Base-by-base conservation (phyloP, 352 stramenopile species). In the Phytopythium cucurbitacearum region DNA sequence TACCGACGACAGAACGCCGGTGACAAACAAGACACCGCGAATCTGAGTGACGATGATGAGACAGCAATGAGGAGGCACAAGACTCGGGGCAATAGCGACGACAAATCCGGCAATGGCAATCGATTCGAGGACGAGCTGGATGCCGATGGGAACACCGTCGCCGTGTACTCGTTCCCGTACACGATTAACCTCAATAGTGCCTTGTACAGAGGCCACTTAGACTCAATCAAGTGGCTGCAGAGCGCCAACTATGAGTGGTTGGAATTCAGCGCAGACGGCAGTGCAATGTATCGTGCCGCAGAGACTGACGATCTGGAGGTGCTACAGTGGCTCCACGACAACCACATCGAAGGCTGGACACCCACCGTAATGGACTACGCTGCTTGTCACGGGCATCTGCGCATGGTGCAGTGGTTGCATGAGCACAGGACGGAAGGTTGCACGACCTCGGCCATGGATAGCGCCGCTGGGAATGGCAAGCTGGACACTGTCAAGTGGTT, bases 171-270 rank as follows among this genome's bases (percentile, higher is more conserved):
- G 68, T 33, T 73, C 21, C 21, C 21, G 2, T 28, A 28, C 21
- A 2, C 21, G 21, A 2, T 28, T 28, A 28, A 28, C 21, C 21
- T 28, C 21, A 28, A 28, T 2, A 28, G 69, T 65, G 32, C 79
- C 8, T 76, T 76, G 15, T 77, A 74, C 48, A 62, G 67, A 32
- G 79, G 79, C 3, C 73, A 78, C 48, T 50, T 83, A 9, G 47
- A 69, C 1, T 51, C 85, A 21, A 57, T 89, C 36, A 48, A 80
- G 43, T 89, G 70, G 59, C 21, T 28, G 21, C 21, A 28, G 21
- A 28, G 21, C 21, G 21, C 0, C 69, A 89, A 36, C 46, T 67
- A 28, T 73, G 86, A 40, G 64, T 76, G 3, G 59, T 44, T 0
- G 79, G 86, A 53, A 76, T 72, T 5, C 87, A 76, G 60, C 76